A percentile compares a stretch with the other conserved stretches of the same genome.
Evolutionary conservation across 1,284 basidiomycete species (phyloP).

Genomic region (Mrakiaceae sp.): DNA sequence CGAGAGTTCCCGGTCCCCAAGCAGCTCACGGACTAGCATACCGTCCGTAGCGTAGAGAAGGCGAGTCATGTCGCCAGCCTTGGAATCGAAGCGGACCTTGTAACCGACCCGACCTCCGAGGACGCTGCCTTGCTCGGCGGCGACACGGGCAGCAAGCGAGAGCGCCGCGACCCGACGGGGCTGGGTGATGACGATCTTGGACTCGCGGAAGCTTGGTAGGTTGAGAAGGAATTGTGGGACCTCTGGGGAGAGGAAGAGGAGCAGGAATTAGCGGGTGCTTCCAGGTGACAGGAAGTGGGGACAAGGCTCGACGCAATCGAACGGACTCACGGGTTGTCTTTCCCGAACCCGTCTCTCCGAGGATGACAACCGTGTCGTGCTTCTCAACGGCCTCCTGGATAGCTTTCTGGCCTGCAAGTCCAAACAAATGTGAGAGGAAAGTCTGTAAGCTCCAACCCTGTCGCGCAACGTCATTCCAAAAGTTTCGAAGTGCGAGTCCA

Average conservation of each 20-base stretch:
- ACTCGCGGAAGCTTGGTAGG: conserved; percentile 39
- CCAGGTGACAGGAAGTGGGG: not conserved
- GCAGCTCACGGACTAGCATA: conserved; percentile 83
- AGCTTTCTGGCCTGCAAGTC: conserved; percentile 51
- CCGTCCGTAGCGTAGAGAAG: conserved; percentile 97
- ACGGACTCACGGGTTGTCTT: conserved; percentile 82
- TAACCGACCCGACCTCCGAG: conserved; percentile 77
- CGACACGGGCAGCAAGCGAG: conserved; percentile 79
- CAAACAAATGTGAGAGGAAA: not conserved
- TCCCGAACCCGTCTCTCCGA: conserved; percentile 95
- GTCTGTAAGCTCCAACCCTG: not conserved
- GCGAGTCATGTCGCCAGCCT: conserved; percentile 50
- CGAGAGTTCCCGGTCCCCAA: conserved; percentile 46
- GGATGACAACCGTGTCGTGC: conserved; percentile 79
- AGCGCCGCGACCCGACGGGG: conserved; percentile 89
- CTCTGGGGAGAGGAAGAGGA: conserved; percentile 40
- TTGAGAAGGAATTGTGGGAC: conserved; percentile 77
- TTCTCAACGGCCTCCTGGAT: conserved; percentile 60
- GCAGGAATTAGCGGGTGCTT: conserved; percentile 5
- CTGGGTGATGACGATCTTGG: conserved; percentile 78
- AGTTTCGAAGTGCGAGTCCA: conserved; percentile 30
- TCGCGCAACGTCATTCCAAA: conserved; percentile 37
- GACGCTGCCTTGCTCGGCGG: conserved; percentile 61
- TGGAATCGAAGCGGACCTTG: conserved; percentile 90
- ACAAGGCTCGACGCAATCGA: not conserved